phyloP scores from a whole-genome alignment of 495 filamentous ascomycete genomes.

The Zalerion maritima region DNA sequence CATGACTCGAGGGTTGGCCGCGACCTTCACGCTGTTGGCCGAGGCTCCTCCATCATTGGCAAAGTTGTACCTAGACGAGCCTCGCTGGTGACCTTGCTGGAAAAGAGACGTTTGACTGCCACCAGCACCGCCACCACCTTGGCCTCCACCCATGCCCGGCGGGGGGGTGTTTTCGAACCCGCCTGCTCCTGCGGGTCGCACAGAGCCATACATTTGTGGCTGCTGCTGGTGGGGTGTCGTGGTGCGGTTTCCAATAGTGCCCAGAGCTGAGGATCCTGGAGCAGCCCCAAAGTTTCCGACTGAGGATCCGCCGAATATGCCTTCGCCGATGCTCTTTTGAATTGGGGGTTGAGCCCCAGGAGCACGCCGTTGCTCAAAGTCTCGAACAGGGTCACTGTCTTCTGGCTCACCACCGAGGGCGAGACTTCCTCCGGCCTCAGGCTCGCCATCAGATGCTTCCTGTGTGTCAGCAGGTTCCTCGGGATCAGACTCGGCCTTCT shows the following conservation, averaged over 20 bases:
- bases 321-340: conserved; percentile 41
- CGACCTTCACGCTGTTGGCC: conserved; percentile 60
- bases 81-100: conserved; percentile 70
- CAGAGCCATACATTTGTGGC: conserved; percentile 48
- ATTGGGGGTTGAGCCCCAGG: conserved; percentile 61
- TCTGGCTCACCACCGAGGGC: conserved; percentile 87
- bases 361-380: conserved; percentile 33
- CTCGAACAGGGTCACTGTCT: conserved; percentile 43
- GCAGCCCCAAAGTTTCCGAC: conserved; percentile 39
- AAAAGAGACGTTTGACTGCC: conserved; percentile 44
- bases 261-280: conserved; percentile 32
- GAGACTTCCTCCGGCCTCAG: conserved; percentile 66
- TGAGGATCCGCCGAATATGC: conserved; percentile 37
- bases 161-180: conserved; percentile 45
- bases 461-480: conserved; percentile 32
- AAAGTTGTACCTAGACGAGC: conserved; percentile 81
- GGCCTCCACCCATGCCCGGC: conserved; percentile 21
- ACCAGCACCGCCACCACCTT: conserved; percentile 11
- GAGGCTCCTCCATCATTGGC: conserved; percentile 55
- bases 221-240: conserved; percentile 78
- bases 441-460: conserved; percentile 33
- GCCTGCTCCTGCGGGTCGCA: conserved; percentile 39
- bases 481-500: conserved; percentile 41
- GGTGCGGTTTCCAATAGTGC: conserved; percentile 46
- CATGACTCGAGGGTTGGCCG: conserved; percentile 71